These are phyloP conservation scores for Cardamine occulta DNA, from an alignment of 345 rosid genomes.

Conservation along the genomic window DNA sequence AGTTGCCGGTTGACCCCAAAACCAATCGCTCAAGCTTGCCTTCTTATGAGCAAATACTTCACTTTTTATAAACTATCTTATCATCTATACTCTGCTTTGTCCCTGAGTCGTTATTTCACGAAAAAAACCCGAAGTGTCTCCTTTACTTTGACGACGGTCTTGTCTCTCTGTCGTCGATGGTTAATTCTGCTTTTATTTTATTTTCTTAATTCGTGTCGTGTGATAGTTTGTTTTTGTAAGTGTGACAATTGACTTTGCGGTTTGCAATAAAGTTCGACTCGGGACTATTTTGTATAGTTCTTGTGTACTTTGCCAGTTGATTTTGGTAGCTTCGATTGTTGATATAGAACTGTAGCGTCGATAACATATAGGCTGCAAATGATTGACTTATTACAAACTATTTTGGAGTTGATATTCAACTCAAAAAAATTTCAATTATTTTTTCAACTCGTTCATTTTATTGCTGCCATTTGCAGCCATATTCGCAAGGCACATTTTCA, in stretches of 20 bases:
- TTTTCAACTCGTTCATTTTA: no score
- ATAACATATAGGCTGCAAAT: no score
- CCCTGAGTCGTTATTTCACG: conserved; percentile 1
- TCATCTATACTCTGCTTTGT: not conserved
- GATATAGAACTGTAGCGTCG: not conserved
- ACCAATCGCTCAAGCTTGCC: conserved; percentile 16
- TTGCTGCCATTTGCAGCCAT: no score
- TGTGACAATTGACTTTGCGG: conserved; percentile 29
- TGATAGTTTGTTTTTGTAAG: conserved; percentile 15
- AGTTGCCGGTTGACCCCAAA: conserved; percentile 55
- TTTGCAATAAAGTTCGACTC: conserved; percentile 40
- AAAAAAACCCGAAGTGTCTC: not conserved
- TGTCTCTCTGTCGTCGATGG: not conserved
- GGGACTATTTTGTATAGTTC: not conserved
- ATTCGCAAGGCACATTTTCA: not conserved
- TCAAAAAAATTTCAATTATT: no score
- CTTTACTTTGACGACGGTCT: conserved; percentile 8
- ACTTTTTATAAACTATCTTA: conserved; percentile 12
- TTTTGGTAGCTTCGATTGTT: not conserved
- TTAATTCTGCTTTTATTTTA: not conserved
- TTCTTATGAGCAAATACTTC: conserved; percentile 9
- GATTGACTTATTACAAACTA: no score
- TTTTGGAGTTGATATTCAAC: no score
- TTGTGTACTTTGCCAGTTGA: not conserved
- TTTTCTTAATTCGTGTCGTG: not conserved